Evolutionary conservation across 768 basidiomycete species (phyloP).

Genomic region (Wakefieldia striispora): DNA sequence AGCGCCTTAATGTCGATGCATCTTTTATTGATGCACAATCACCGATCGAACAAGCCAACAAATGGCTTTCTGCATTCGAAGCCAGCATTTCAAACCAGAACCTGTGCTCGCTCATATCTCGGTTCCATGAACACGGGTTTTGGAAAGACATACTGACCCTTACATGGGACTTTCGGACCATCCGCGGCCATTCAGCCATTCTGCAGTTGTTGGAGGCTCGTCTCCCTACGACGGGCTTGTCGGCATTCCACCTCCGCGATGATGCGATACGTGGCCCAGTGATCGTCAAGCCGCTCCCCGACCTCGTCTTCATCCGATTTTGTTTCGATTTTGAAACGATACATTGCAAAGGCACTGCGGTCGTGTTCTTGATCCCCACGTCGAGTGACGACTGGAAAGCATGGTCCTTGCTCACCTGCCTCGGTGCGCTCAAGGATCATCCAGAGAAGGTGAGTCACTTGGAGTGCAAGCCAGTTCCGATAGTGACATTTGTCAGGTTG

Average conservation of each 20-base stretch:
- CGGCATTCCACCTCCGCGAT: slow-evolving; percentile 15
- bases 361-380: slow-evolving; percentile 49
- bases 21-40: slow-evolving; percentile 8
- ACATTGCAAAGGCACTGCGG: slow-evolving; percentile 48
- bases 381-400: slow-evolving; percentile 53
- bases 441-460: slow-evolving; percentile 40
- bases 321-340: slow-evolving; percentile 54
- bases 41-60: slow-evolving; percentile 5
- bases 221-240: slow-evolving; percentile 24
- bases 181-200: slow-evolving; percentile 39
- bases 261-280: slow-evolving; percentile 25
- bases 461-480: background rate
- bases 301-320: slow-evolving; percentile 55
- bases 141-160: slow-evolving; percentile 55
- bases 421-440: slow-evolving; percentile 52
- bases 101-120: background rate
- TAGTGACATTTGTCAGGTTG: slow-evolving; percentile 18
- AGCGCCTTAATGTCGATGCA: slow-evolving; percentile 15
- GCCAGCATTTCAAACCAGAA: slow-evolving; percentile 3
- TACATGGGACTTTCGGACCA: slow-evolving; percentile 55
- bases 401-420: slow-evolving; percentile 55
- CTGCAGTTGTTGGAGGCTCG: slow-evolving; percentile 37
- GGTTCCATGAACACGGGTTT: slow-evolving; percentile 28
- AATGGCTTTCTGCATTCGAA: slow-evolving; percentile 23
- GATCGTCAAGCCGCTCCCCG: slow-evolving; percentile 43